These are phyloP conservation scores for Colletotrichum nymphaeae DNA, from an alignment of 2,329 filamentous ascomycete species.

Conservation along the genomic window DNA sequence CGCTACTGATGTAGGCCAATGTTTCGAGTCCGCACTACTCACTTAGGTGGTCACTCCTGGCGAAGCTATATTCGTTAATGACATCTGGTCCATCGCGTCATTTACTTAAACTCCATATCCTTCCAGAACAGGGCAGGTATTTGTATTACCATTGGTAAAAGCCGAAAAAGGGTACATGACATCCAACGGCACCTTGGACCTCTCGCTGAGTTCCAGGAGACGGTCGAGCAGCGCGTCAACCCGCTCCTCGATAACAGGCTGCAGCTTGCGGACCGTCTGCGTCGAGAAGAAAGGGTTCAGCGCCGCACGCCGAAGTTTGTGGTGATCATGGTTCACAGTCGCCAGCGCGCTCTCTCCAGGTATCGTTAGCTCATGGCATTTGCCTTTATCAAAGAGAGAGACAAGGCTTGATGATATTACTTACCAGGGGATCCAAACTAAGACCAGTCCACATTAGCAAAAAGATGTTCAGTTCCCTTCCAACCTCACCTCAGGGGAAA, in stretches of 20 bases:
- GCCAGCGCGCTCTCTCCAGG: background rate
- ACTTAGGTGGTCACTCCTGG: slow-evolving; percentile 47
- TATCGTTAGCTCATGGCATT: slow-evolving; percentile 28
- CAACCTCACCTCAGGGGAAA: no score
- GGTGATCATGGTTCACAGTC: slow-evolving; percentile 31
- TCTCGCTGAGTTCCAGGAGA: slow-evolving; percentile 42
- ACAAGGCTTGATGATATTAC: no score
- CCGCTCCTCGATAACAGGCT: slow-evolving; percentile 50
- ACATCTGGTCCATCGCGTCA: slow-evolving; percentile 43
- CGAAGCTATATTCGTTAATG: slow-evolving; percentile 54
- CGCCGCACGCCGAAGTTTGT: slow-evolving; percentile 44
- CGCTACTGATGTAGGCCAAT: slow-evolving; percentile 7
- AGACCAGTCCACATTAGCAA: slow-evolving; percentile 31
- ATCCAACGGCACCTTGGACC: slow-evolving; percentile 44
- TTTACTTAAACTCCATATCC: background rate
- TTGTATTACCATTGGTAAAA: slow-evolving; percentile 49
- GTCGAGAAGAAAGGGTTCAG: slow-evolving; percentile 48
- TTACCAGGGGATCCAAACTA: slow-evolving; percentile 49
- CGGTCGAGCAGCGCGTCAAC: slow-evolving; percentile 47
- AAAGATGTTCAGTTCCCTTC: no score
- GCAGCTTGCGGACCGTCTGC: slow-evolving; percentile 50
- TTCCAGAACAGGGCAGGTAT: no score
- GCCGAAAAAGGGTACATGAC: slow-evolving; percentile 52
- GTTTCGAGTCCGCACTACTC: slow-evolving; percentile 15
- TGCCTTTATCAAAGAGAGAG: background rate